These are phyloP conservation scores for Aurinia saxatilis DNA, from an alignment of 345 rosid species.

Conservation along the genomic window DNA sequence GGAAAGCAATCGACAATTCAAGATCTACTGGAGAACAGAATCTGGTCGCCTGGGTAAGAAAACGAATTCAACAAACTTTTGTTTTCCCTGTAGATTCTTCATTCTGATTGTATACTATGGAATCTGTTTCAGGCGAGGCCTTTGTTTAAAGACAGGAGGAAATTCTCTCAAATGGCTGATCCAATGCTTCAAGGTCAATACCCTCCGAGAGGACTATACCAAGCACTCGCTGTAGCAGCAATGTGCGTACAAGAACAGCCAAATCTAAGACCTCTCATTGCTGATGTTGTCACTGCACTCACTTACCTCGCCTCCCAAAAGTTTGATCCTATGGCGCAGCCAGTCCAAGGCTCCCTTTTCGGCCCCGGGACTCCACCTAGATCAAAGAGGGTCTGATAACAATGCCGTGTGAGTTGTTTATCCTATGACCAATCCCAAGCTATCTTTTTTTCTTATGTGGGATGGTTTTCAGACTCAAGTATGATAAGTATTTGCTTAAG, in stretches of 20 bases:
- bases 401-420: slow-evolving; percentile 8
- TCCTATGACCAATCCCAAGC: neutral
- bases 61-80: neutral
- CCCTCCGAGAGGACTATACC: slow-evolving; percentile 76
- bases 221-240: slow-evolving; percentile 90
- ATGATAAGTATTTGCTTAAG: neutral
- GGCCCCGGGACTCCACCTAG: slow-evolving; percentile 56
- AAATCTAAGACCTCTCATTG: slow-evolving; percentile 66
- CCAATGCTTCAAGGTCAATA: slow-evolving; percentile 75
- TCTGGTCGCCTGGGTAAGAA: slow-evolving; percentile 81
- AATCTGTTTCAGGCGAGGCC: slow-evolving; percentile 67
- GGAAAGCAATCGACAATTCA: slow-evolving; percentile 75
- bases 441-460: slow-evolving; percentile 1
- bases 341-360: slow-evolving; percentile 34
- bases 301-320: slow-evolving; percentile 76
- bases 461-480: slow-evolving; percentile 8
- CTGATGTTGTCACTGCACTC: slow-evolving; percentile 89
- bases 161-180: slow-evolving; percentile 77
- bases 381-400: slow-evolving; percentile 33
- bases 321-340: slow-evolving; percentile 43
- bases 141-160: slow-evolving; percentile 67
- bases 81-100: neutral
- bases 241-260: slow-evolving; percentile 96
- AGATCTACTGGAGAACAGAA: slow-evolving; percentile 67
- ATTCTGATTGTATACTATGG: neutral